Base-by-base conservation (phyloP, 2,329 filamentous ascomycete genomes). In the Cephalotrichum gorgonifer region DNA sequence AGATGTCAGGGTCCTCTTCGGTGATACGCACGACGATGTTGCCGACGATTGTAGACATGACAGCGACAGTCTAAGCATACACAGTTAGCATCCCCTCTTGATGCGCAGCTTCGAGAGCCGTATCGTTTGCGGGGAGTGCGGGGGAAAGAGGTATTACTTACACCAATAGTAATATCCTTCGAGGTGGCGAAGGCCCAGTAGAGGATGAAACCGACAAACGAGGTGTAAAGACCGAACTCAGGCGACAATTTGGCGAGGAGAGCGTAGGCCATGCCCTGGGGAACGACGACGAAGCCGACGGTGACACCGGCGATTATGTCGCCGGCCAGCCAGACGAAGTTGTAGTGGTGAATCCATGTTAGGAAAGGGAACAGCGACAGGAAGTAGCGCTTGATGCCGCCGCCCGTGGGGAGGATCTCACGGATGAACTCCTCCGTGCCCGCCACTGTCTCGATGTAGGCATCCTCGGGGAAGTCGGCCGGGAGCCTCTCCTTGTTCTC, bases 211-310 rank as follows among this genome's bases (percentile, higher is more conserved):
- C 84, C 84, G 68, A 86, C 84, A 60, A 88, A 88, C 1, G 84
- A 87, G 1, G 84, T 85, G 67, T 95, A 95, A 1, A 97, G 76
- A 47, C 91, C 91, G 60, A 83, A 97, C 61, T 97, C 76, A 6
- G 85, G 78, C 1, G 79, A 75, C n/a, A 97, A 74, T 52, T 83
- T 77, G 42, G 91, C 91, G 25, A 97, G 75, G 53, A 83, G 74
- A 27, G 91, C 90, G 66, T 97, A 97, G 1, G 91, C 90, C 91
- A 97, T 96, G 53, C 88, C 85, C 63, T 97, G 91, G 6, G 91
- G 91, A n/a, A 97, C 87, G 25, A 96, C 89, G 23, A 80, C 72
- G 31, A 75, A 74, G n/a, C 77, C 76, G 50, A 79, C 74, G 3
- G 77, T 80, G 57, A 73, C 57, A 62, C 71, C 71, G 52, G 68